Evolutionary conservation across 2,329 filamentous ascomycete genomes (phyloP).

Genomic region (Penicillium sp.): DNA sequence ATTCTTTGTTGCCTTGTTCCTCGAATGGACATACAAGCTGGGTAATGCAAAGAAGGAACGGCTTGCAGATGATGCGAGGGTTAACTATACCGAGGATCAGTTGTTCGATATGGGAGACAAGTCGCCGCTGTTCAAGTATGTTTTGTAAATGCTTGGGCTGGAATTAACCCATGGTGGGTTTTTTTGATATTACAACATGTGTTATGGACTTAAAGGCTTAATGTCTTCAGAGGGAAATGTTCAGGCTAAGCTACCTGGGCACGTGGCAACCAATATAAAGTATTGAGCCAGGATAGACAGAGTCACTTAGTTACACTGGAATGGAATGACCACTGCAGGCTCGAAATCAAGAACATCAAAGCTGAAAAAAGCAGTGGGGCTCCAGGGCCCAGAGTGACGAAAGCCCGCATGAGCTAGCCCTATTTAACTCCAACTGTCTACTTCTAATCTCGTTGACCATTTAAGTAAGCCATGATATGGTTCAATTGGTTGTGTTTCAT

Average conservation of each 20-base stretch:
- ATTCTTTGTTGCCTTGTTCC: constrained; percentile 18
- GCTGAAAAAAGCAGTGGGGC: too few species aligned
- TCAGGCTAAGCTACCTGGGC: background rate
- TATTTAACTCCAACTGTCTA: too few species aligned
- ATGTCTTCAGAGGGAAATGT: background rate
- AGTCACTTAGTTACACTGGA: too few species aligned
- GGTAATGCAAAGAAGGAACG: constrained; percentile 19
- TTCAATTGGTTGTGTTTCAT: background rate
- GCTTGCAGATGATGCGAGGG: constrained; percentile 5
- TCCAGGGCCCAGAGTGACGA: too few species aligned
- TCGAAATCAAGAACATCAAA: too few species aligned
- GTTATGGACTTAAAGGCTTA: background rate
- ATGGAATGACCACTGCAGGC: too few species aligned
- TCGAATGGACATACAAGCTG: constrained; percentile 23
- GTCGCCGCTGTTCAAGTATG: constrained; percentile 44
- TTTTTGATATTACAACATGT: background rate
- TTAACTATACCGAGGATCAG: constrained; percentile 38
- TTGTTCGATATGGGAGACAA: constrained; percentile 43
- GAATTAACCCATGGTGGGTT: background rate
- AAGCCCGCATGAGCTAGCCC: background rate
- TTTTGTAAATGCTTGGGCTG: background rate
- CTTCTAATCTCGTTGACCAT: background rate
- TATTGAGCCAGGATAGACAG: too few species aligned
- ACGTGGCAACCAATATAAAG: too few species aligned
- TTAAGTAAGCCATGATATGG: background rate